phyloP scores from a whole-genome alignment of 108 stramenopile species.

The Cylindrotheca closterium region DNA sequence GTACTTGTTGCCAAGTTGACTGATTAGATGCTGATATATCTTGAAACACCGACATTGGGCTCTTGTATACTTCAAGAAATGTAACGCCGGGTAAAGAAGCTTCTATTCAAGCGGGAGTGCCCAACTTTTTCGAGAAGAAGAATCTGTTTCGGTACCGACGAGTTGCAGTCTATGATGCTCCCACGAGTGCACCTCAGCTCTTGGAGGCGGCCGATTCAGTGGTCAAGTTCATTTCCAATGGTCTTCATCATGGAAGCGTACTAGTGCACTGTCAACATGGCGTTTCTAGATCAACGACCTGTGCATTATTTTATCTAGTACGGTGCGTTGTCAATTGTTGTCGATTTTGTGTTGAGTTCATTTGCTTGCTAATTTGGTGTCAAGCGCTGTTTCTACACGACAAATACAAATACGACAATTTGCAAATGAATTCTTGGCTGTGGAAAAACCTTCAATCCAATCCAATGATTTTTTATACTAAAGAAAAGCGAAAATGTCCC shows the following conservation, averaged over 20 bases:
- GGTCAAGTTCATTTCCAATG: conserved; percentile 56
- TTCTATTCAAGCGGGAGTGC: conserved; percentile 65
- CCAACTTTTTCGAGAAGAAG: conserved; percentile 73
- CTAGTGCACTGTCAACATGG: conserved; percentile 78
- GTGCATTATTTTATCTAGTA: conserved; percentile 67
- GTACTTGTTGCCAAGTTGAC: no score
- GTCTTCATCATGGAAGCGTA: conserved; percentile 74
- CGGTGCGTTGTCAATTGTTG: conserved; percentile 29
- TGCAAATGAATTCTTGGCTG: not conserved
- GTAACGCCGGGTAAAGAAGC: conserved; percentile 72
- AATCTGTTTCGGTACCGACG: conserved; percentile 56
- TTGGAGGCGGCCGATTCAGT: conserved; percentile 40
- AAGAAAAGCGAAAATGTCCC: conserved; percentile 53
- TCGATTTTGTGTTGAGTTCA: not conserved
- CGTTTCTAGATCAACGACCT: conserved; percentile 64
- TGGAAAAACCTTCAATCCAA: no score
- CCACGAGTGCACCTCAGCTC: conserved; percentile 51
- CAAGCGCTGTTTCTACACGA: conserved; percentile 6
- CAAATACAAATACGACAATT: conserved; percentile 2
- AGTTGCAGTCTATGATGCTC: conserved; percentile 67
- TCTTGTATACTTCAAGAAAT: conserved; percentile 42
- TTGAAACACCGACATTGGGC: no score
- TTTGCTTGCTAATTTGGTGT: not conserved
- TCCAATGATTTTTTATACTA: no score
- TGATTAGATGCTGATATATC: no score